Conservation (phyloP, 2,329 filamentous ascomycete species). For the Paradendryphiella salina region DNA sequence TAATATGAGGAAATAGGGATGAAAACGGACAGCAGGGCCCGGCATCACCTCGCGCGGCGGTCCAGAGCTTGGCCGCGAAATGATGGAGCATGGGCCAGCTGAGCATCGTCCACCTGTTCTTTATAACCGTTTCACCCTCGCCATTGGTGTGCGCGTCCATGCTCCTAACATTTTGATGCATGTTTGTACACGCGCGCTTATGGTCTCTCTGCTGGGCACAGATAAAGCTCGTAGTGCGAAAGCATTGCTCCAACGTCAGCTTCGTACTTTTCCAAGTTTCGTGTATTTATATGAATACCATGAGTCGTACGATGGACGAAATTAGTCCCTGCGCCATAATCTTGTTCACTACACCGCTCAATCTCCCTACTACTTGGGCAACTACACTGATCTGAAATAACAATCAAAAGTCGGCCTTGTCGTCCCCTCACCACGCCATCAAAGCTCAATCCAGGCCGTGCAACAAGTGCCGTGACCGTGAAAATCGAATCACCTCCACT, state of each 20-base stretch:
- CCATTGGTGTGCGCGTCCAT: not conserved
- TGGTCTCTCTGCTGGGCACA: too few species aligned
- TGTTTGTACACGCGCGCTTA: too few species aligned
- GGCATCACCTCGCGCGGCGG: slow-evolving; percentile 7
- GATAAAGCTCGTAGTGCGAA: too few species aligned
- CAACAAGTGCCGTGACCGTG: slow-evolving; percentile 4
- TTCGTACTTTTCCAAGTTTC: too few species aligned
- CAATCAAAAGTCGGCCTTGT: not conserved
- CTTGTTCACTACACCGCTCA: too few species aligned
- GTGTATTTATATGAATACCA: too few species aligned
- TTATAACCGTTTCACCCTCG: slow-evolving; percentile 1
- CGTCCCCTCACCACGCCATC: not conserved
- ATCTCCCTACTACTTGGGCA: too few species aligned
- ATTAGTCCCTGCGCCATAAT: too few species aligned
- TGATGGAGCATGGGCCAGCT: slow-evolving; percentile 12
- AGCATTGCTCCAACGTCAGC: too few species aligned
- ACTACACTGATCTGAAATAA: too few species aligned
- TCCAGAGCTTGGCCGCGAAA: slow-evolving; percentile 14
- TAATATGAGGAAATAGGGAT: slow-evolving; percentile 13
- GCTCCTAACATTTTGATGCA: not conserved
- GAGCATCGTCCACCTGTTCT: slow-evolving; percentile 7
- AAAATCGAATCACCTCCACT: not conserved
- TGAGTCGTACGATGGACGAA: too few species aligned
- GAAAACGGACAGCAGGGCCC: not conserved
- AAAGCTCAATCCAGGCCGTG: not conserved